Evolutionary conservation across 2,329 filamentous ascomycete species (phyloP), one percentile per base, ranked within the genome.

Genomic region (Cytospora piceae): DNA sequence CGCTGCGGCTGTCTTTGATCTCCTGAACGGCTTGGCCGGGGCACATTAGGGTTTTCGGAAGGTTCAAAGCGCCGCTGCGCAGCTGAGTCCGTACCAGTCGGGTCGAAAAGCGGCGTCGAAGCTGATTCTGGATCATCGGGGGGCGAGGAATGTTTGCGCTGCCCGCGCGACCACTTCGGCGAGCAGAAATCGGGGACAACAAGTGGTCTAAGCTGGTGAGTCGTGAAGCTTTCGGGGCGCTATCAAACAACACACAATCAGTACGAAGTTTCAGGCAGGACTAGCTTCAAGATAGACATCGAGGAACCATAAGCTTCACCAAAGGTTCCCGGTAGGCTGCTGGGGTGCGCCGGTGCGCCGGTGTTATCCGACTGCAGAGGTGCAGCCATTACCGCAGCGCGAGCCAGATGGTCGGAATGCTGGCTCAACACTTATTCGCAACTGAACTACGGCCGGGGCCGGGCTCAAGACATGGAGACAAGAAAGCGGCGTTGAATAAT

Each of bases 1-100:
- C 58, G 62, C 32, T 55, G 66, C 20, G 39, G 27, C 54, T 31
- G 15, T 49, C 22, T 32, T 39, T 34, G 6, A 22, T 32, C 20
- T 14, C 39, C 58, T 71, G 68, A 57, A 71, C 39, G 66, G 71
- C 67, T 49, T 69, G 42, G 29, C 62, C 71, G 29, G 71, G 69
- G 32, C 69, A 63, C 52, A 71, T 71, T 63, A 66, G 70, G 24
- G 69, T 68, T 42, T 70, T 66, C 39, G 64, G 69, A 70, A 52
- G 67, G 58, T 27, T 72, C 68, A 34, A 61, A 65, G 59, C 69
- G 70, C 34, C 70, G 71, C 57, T 70, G 72, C 31, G 78, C 78
- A 56, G 69, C 72, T 22, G 71, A 71, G 57, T 76, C 74, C 61
- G 73, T 75, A 49, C 70, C 59, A 63, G 74, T 76, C 29, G 73